A percentile compares a stretch with the other conserved stretches of the same genome.
Conservation (phyloP, 1,284 basidiomycete genomes). For the Sporisorium graminicola region DNA sequence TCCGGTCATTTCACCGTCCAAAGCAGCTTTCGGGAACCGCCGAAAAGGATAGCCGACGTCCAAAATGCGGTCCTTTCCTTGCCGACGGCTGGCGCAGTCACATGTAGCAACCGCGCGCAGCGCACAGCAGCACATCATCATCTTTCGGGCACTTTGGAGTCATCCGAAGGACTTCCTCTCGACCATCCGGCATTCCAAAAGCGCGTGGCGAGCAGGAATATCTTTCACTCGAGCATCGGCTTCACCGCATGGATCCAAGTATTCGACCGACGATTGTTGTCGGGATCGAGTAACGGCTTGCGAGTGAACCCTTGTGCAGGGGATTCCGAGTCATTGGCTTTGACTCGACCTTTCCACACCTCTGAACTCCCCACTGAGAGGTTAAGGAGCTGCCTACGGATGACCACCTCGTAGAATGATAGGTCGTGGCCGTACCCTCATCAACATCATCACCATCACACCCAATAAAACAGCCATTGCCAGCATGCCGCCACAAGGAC, state of each 20-base stretch:
- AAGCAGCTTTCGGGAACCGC: neutral
- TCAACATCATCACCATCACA: neutral
- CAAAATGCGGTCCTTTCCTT: neutral
- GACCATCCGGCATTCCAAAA: too few species aligned
- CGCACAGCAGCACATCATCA: too few species aligned
- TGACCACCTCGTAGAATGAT: neutral
- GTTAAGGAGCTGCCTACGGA: too few species aligned
- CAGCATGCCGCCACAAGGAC: neutral
- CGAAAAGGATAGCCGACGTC: neutral
- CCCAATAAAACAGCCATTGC: neutral
- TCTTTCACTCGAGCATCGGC: neutral
- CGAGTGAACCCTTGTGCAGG: neutral
- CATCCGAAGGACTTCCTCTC: too few species aligned
- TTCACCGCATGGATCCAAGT: neutral
- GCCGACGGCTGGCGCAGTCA: neutral
- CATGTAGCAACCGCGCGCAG: too few species aligned
- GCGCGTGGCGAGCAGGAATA: too few species aligned
- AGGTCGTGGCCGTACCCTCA: neutral
- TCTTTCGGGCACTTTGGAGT: too few species aligned
- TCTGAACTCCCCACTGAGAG: too few species aligned
- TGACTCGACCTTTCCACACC: constrained; percentile 3
- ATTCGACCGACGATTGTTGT: neutral
- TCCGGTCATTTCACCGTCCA: constrained; percentile 11
- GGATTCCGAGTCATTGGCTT: neutral
- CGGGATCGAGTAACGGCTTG: neutral